These are phyloP conservation scores for Phlebiopsis flavidoalba DNA, from an alignment of 768 basidiomycete genomes.

Conservation along the genomic window DNA sequence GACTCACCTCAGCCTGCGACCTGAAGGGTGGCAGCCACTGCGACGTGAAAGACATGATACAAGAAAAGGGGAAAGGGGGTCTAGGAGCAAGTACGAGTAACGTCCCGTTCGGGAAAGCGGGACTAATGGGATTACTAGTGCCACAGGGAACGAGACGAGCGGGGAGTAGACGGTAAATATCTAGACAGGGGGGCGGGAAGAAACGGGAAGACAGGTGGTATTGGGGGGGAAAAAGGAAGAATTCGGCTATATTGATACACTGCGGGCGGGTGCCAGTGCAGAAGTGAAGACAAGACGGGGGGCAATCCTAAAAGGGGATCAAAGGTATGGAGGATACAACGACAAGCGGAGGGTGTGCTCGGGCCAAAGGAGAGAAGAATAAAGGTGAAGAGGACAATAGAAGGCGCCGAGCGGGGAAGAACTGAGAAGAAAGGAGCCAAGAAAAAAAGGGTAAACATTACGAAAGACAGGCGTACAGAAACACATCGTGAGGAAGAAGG, in stretches of 20 bases:
- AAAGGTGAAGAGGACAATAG: background rate
- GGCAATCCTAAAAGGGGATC: background rate
- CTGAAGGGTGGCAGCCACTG: background rate
- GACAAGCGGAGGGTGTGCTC: background rate
- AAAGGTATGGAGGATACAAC: conserved; percentile 10
- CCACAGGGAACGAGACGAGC: conserved; percentile 4
- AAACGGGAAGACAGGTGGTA: no score
- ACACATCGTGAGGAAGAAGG: background rate
- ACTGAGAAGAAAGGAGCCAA: conserved; percentile 1
- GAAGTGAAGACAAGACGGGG: conserved; percentile 3
- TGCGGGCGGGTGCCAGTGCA: conserved; percentile 1
- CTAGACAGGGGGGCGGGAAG: conserved; percentile 2
- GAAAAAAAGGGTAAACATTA: conserved; percentile 11
- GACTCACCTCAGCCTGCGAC: background rate
- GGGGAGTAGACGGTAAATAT: background rate
- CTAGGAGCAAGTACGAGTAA: conserved; percentile 5
- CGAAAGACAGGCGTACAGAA: conserved; percentile 15
- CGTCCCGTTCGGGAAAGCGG: background rate
- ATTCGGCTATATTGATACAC: conserved; percentile 7
- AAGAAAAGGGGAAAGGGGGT: background rate
- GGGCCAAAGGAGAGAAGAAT: background rate
- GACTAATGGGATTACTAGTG: conserved; percentile 1
- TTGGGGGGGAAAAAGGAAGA: background rate
- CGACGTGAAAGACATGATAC: background rate
- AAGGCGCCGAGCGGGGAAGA: background rate